Conservation (phyloP, 176 grass and related monocot genomes). For the Carex scoparia region DNA sequence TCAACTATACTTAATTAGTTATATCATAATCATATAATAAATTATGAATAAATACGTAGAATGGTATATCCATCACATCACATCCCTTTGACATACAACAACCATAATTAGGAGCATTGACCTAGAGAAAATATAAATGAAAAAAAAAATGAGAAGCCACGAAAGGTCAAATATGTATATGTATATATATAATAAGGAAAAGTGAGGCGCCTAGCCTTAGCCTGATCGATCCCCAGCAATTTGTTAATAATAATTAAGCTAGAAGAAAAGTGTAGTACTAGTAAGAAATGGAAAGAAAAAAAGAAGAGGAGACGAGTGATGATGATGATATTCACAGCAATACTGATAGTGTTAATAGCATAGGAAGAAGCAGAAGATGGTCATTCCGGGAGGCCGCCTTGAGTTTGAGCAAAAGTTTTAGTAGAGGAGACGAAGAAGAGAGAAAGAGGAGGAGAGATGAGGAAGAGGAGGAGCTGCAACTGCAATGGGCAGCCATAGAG, state of each 20-base stretch:
- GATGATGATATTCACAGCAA: neutral
- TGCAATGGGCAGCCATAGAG: constrained; percentile 57
- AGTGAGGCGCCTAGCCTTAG: neutral
- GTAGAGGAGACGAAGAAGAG: neutral
- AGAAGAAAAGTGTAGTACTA: neutral
- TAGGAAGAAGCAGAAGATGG: constrained; percentile 31
- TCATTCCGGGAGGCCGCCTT: constrained; percentile 25
- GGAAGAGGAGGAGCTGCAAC: constrained; percentile 40
- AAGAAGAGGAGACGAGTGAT: constrained; percentile 6
- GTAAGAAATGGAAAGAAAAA: constrained; percentile 10
- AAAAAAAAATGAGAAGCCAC: neutral
- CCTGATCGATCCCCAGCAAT: neutral
- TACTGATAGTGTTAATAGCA: neutral
- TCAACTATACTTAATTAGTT: neutral
- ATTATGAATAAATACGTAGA: neutral
- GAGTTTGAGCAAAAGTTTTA: constrained; percentile 32
- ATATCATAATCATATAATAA: neutral
- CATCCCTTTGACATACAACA: neutral
- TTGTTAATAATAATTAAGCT: neutral
- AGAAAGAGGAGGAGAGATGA: neutral
- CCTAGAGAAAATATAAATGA: neutral
- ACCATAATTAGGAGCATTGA: neutral
- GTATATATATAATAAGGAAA: neutral
- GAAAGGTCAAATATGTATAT: neutral
- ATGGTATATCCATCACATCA: neutral